Conservation (phyloP, 768 basidiomycete genomes). For the Leucocoprinus sp. region DNA sequence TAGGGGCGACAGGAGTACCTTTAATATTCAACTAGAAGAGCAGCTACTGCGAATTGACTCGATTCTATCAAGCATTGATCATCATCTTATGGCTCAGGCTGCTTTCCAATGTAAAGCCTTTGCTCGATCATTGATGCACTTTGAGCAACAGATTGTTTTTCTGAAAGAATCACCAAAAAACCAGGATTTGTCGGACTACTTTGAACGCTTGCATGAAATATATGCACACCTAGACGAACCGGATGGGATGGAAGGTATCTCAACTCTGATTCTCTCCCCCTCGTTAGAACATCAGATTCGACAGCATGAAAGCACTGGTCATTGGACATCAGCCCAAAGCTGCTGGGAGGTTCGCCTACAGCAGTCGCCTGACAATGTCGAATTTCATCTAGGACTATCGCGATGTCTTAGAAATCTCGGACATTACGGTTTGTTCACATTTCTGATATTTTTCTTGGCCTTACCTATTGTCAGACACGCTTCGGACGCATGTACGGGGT, state of each 20-base stretch:
- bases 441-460: conserved; percentile 5
- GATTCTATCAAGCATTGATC: conserved; percentile 73
- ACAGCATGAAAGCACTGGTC: conserved; percentile 93
- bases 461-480: conserved; percentile 62
- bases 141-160: conserved; percentile 72
- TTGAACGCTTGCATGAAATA: conserved; percentile 90
- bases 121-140: conserved; percentile 90
- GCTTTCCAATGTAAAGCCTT: conserved; percentile 93
- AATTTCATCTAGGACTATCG: conserved; percentile 82
- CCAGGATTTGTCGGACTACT: conserved; percentile 56
- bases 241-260: conserved; percentile 98
- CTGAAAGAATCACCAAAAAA: conserved; percentile 35
- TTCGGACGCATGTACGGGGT: conserved; percentile 90
- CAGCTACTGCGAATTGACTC: conserved; percentile 73
- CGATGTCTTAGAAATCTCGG: conserved; percentile 91
- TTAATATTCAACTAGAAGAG: conserved; percentile 36
- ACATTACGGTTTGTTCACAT: conserved; percentile 73
- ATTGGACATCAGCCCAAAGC: conserved; percentile 98
- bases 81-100: conserved; percentile 85
- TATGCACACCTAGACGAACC: conserved; percentile 96
- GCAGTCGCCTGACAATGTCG: conserved; percentile 80
- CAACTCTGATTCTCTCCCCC: conserved; percentile 79
- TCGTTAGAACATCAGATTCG: conserved; percentile 94
- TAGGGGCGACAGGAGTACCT: conserved; percentile 24
- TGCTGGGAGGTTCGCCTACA: conserved; percentile 98